Conservation (phyloP, 495 filamentous ascomycete genomes). For the Daldinia concentrica region DNA sequence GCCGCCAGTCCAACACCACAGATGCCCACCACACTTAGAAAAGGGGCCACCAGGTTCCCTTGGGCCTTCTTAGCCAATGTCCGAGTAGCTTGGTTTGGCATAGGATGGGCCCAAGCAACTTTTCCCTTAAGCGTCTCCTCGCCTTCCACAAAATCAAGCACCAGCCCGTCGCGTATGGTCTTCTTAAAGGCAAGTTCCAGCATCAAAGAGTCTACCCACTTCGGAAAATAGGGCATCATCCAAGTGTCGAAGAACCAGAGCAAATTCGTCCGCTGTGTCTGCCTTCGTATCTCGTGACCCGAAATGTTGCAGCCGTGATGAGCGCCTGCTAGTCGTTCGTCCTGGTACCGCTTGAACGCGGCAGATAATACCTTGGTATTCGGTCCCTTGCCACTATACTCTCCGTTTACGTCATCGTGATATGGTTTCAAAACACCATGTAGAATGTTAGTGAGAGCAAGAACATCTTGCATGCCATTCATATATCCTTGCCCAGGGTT, state of each 20-base stretch:
- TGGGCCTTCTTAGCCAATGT: background rate
- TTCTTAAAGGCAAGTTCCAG: background rate
- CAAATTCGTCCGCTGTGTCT: slow-evolving; percentile 1
- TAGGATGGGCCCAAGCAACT: slow-evolving; percentile 20
- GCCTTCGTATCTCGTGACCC: background rate
- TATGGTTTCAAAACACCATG: background rate
- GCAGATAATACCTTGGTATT: slow-evolving; percentile 1
- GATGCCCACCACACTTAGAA: background rate
- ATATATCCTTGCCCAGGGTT: slow-evolving; percentile 50
- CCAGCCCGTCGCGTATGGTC: background rate
- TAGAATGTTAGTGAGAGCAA: slow-evolving; percentile 51
- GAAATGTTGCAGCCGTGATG: background rate
- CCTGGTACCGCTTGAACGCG: slow-evolving; percentile 30
- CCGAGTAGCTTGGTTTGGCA: background rate
- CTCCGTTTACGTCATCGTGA: background rate
- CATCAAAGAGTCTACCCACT: background rate
- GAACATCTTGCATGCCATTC: slow-evolving; percentile 49
- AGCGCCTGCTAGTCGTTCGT: slow-evolving; percentile 1
- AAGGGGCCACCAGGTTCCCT: background rate
- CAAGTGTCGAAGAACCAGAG: slow-evolving; percentile 23
- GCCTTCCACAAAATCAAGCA: slow-evolving; percentile 30
- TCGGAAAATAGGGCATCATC: slow-evolving; percentile 15
- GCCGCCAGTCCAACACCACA: background rate
- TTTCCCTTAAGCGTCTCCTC: slow-evolving; percentile 22
- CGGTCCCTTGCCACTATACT: background rate